Percentiles rank a stretch among this genome's conserved stretches.
Conservation (phyloP, 108 stramenopile genomes). For the Skeletonema tropicum region DNA sequence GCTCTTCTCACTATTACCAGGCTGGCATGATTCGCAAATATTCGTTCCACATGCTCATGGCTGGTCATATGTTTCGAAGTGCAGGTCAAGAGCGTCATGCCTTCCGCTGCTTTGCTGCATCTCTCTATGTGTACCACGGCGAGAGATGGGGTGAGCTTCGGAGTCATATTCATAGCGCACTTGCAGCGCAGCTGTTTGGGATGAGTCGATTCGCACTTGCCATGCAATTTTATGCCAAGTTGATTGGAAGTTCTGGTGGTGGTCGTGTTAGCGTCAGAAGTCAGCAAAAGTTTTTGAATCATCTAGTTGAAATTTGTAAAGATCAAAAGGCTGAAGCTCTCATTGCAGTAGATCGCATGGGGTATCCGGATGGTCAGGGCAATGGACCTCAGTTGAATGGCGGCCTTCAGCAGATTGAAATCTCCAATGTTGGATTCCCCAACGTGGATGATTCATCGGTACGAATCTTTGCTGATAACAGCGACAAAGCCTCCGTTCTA, state of each 20-base stretch:
- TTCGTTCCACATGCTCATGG: slow-evolving; percentile 92
- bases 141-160: slow-evolving; percentile 79
- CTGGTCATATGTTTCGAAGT: slow-evolving; percentile 90
- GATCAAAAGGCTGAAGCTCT: slow-evolving; percentile 69
- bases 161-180: slow-evolving; percentile 77
- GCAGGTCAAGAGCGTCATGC: slow-evolving; percentile 84
- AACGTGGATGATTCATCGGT: slow-evolving; percentile 67
- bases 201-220: slow-evolving; percentile 76
- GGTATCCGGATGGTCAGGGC: slow-evolving; percentile 26
- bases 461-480: slow-evolving; percentile 46
- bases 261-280: slow-evolving; percentile 78
- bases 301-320: slow-evolving; percentile 79
- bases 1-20: slow-evolving; percentile 74
- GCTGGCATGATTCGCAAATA: slow-evolving; percentile 81
- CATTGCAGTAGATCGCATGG: slow-evolving; percentile 81
- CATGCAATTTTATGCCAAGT: slow-evolving; percentile 76
- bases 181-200: slow-evolving; percentile 83
- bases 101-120: slow-evolving; percentile 84
- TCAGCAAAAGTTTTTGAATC: slow-evolving; percentile 83
- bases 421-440: slow-evolving; percentile 76
- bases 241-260: slow-evolving; percentile 58
- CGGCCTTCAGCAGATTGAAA: slow-evolving; percentile 68
- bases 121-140: slow-evolving; percentile 78
- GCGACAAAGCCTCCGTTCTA: slow-evolving; percentile 27
- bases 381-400: slow-evolving; percentile 28